Evolutionary conservation across 73 alveolate species (phyloP), one percentile per base, ranked within the genome.

Genomic region (Uronychia setigera): DNA sequence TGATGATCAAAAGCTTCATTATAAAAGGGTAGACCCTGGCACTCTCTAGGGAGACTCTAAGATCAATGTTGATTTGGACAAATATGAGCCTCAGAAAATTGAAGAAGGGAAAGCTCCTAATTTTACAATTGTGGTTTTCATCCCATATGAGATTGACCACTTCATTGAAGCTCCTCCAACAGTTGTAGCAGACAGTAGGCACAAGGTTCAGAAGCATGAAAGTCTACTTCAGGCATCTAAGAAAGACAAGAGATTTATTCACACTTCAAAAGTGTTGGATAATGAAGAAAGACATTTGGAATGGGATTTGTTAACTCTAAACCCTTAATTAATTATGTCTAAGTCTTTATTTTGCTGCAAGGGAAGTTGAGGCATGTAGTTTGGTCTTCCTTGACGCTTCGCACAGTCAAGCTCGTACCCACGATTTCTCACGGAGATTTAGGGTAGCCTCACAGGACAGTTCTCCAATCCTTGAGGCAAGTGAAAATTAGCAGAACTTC

Each of bases 191-290:
- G 86, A 85, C 67, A 27, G 33, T 29, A 85, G 91, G 81, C 35
- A 81, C 34, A 85, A 85, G 79, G 85, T 84, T 26, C 79, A 77
- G 84, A 25, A 85, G 32, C 77, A 77, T 77, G 91, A 85, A 77
- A 67, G 85, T 26, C 33, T 85, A 29, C 79, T 84, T 0, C 58
- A 85, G 74, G 85, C 91, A 0, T 77, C 57, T 57, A 85, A 85
- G 81, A 85, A 85, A 67, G 91, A 85, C 46, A 77, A 84, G 34
- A 76, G 91, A 59, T 85, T 85, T 79, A 29, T 32, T n/a, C 91
- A 85, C 19, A 46, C 67, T 11, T 5, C 67, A 11, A 5, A 19
- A 5, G 19, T 46, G 67, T 11, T 46, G 5, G 5, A 5, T 11
- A 11, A 5, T 46, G 67, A 19, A 46, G 67, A 46, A 11, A 19